Evolutionary conservation across 331 rosid species (phyloP), one percentile per base, ranked within the genome.

Genomic region (Rosa hybrid): DNA sequence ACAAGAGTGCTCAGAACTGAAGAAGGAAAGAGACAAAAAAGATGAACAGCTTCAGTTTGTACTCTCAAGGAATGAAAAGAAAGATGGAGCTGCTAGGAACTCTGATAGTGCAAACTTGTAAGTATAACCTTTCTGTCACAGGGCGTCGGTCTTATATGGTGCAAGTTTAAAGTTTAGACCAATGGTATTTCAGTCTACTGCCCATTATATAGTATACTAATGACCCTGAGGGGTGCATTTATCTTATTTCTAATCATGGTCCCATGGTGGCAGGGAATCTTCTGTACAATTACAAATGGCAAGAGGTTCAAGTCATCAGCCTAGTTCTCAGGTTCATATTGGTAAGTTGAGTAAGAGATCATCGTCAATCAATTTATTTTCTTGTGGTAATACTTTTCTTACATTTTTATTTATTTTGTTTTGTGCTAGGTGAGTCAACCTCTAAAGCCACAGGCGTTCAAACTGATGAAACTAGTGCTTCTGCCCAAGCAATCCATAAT

Each of bases 1-100:
- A 81, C 89, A 92, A 72, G 96, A 90, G 60, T 84, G 85, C 86
- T 84, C 74, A 75, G 81, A 88, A 79, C 82, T 92, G 76, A 91
- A 85, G 84, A 88, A 86, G 76, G 91, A 91, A 83, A 90, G 86
- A 81, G 88, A 83, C 64, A 81, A 51, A 80, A 82, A 89, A 77
- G 89, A 80, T 60, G 87, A 84, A 72, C 89, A 77, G 60, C 87
- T 78, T 79, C 88, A 51, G 79, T 41, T 62, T 18, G 77, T 34
- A 67, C 75, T 80, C 83, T 84, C 77, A 34, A 80, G 63, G 81
- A 85, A 81, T 3, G 84, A 81, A 77, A 89, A 72, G 85, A 85
- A 79, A 72, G 90, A 76, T 81, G 83, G 30, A 10, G 71, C 34
- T 74, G 63, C 34, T 45, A 75, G 74, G 78, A 53, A 71, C 78